A percentile compares a stretch with the other conserved stretches of the same genome.
phyloP scores from a whole-genome alignment of 805 yeast species.

The Torulaspora microellipsoides region DNA sequence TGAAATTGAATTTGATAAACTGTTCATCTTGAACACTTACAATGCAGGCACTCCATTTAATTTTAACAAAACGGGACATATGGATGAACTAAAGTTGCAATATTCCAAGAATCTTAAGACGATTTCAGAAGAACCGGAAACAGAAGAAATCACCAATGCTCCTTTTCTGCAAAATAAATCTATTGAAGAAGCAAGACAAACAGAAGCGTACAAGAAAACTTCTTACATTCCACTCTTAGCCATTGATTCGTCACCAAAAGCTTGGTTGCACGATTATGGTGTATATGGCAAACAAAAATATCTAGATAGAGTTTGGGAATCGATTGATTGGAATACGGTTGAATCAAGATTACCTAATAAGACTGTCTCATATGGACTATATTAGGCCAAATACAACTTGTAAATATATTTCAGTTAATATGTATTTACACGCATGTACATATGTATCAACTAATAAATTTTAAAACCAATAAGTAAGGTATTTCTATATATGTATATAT shows the following conservation, averaged over 20 bases:
- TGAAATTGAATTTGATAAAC: conserved; percentile 38
- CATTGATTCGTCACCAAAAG: conserved; percentile 67
- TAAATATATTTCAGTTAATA: conserved; percentile 6
- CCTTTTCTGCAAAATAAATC: conserved; percentile 18
- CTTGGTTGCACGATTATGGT: conserved; percentile 70
- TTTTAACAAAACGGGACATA: conserved; percentile 46
- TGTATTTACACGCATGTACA: background rate
- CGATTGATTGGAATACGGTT: conserved; percentile 68
- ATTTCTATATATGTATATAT: no score
- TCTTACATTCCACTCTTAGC: conserved; percentile 57
- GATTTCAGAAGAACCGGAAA: conserved; percentile 9
- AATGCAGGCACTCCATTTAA: conserved; percentile 83
- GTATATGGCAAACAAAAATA: conserved; percentile 66
- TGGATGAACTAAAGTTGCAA: conserved; percentile 28
- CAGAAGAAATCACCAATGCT: conserved; percentile 1
- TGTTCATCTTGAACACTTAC: conserved; percentile 77
- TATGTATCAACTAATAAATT: background rate
- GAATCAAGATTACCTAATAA: conserved; percentile 41
- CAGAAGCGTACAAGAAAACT: conserved; percentile 21
- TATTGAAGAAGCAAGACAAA: conserved; percentile 39
- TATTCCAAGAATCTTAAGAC: conserved; percentile 18
- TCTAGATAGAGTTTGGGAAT: conserved; percentile 61
- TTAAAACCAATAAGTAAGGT: background rate
- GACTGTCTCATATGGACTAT: conserved; percentile 11
- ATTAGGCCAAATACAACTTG: conserved; percentile 5